These are phyloP conservation scores for Akebia trifoliata DNA, from an alignment of 164 flowering plant genomes.

Conservation along the genomic window DNA sequence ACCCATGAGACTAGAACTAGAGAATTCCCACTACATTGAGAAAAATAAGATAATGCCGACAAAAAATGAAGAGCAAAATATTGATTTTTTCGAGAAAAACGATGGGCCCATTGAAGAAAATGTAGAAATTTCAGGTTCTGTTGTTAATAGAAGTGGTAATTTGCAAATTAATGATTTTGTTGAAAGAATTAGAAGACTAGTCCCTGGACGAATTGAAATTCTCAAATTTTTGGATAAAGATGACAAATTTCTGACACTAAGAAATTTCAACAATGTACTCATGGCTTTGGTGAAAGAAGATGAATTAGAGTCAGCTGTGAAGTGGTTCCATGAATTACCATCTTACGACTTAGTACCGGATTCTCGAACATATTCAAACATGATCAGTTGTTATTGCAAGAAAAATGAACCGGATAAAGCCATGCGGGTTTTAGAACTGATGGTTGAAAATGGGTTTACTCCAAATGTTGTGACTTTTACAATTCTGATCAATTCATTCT, in stretches of 20 bases:
- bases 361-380: slow-evolving; percentile 44
- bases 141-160: slow-evolving; percentile 8
- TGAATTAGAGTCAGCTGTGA: slow-evolving; percentile 44
- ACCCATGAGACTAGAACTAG: not conserved
- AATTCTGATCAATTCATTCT: slow-evolving; percentile 41
- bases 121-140: slow-evolving; percentile 4
- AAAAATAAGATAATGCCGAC: not conserved
- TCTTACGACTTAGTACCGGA: slow-evolving; percentile 35
- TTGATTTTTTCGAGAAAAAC: not conserved
- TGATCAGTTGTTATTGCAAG: slow-evolving; percentile 47
- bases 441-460: slow-evolving; percentile 48
- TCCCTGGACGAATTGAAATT: slow-evolving; percentile 15
- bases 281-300: slow-evolving; percentile 35
- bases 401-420: slow-evolving; percentile 41
- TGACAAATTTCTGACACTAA: slow-evolving; percentile 16
- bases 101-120: slow-evolving; percentile 10
- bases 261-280: slow-evolving; percentile 42
- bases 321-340: slow-evolving; percentile 30
- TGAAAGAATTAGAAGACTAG: slow-evolving; percentile 22
- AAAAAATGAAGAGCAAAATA: not conserved
- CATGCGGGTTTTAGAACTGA: slow-evolving; percentile 33
- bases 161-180: slow-evolving; percentile 16
- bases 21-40: not conserved
- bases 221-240: slow-evolving; percentile 16
- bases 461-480: slow-evolving; percentile 58